A percentile compares a stretch with the other conserved stretches of the same genome.
Conservation (phyloP, 2,329 filamentous ascomycete genomes). For the Pseudophaeomoniella oleicola region DNA sequence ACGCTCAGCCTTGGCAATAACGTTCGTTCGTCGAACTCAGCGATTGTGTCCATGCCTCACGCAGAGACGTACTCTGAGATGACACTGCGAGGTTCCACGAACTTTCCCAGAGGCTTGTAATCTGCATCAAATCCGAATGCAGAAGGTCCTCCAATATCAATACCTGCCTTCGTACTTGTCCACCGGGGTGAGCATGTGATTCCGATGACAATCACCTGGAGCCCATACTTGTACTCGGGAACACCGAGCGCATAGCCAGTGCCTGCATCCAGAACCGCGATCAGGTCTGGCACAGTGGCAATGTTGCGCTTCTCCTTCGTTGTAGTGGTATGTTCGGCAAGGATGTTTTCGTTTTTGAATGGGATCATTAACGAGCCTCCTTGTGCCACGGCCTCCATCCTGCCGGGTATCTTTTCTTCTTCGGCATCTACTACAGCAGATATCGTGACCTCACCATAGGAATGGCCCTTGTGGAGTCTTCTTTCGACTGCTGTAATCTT, state of each 20-base stretch:
- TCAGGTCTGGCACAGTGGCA: conserved; percentile 42
- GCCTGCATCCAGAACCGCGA: conserved; percentile 40
- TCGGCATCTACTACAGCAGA: conserved; percentile 23
- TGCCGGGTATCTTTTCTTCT: conserved; percentile 4
- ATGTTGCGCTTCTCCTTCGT: conserved; percentile 17
- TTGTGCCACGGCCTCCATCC: conserved; percentile 17
- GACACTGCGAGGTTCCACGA: conserved; percentile 38
- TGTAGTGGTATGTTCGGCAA: conserved; percentile 29
- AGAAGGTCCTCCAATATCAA: conserved; percentile 35
- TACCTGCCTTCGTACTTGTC: conserved; percentile 32
- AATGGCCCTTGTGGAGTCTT: conserved; percentile 40
- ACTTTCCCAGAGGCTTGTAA: conserved; percentile 36
- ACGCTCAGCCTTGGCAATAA: too few relatives aligned
- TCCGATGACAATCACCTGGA: conserved; percentile 36
- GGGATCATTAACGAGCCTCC: conserved; percentile 46
- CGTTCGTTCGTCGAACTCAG: too few relatives aligned
- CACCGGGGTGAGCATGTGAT: conserved; percentile 40
- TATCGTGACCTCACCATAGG: conserved; percentile 45
- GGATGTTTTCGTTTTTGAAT: conserved; percentile 63
- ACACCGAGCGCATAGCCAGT: conserved; percentile 42
- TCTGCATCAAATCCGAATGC: conserved; percentile 34
- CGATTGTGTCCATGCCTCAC: too few relatives aligned
- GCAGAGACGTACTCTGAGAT: conserved; percentile 30
- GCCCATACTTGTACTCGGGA: conserved; percentile 40
- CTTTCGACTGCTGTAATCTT: conserved; percentile 50